phyloP scores from a whole-genome alignment of 164 flowering plant genomes.

The Aristolochia californica region DNA sequence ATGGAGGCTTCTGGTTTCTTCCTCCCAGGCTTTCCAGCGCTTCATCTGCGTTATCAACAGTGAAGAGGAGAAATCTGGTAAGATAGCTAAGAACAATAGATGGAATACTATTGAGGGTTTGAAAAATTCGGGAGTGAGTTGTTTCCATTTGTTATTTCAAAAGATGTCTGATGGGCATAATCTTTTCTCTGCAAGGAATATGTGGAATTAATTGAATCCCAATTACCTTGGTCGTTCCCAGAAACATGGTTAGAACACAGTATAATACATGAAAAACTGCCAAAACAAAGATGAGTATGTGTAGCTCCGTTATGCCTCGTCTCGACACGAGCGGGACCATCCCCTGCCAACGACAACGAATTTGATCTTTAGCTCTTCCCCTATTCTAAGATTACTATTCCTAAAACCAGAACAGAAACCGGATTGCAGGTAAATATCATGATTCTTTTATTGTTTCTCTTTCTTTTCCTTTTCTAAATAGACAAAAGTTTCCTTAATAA shows the following conservation, averaged over 20 bases:
- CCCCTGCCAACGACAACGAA: constrained; percentile 21
- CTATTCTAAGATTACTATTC: too few relatives aligned
- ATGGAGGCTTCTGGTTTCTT: constrained; percentile 46
- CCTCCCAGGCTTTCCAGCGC: constrained; percentile 58
- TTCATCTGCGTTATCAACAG: constrained; percentile 34
- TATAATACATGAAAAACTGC: constrained; percentile 38
- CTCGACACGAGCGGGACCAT: constrained; percentile 42
- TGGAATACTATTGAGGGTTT: too few relatives aligned
- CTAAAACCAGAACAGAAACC: too few relatives aligned
- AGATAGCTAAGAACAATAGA: neutral
- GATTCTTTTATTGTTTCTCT: too few relatives aligned
- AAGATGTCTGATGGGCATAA: too few relatives aligned
- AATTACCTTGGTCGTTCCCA: constrained; percentile 52
- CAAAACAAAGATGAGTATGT: constrained; percentile 36
- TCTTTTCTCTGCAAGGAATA: too few relatives aligned
- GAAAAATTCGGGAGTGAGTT: too few relatives aligned
- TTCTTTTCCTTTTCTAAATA: too few relatives aligned
- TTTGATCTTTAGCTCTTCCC: too few relatives aligned
- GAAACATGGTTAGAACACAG: constrained; percentile 35
- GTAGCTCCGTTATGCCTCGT: constrained; percentile 29
- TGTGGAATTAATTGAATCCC: neutral
- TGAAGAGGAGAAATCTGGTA: neutral
- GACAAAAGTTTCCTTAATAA: too few relatives aligned
- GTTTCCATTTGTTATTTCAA: too few relatives aligned
- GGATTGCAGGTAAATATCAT: too few relatives aligned